Evolutionary conservation across 495 filamentous ascomycete species (phyloP).

Genomic region (Penicillium argentinense): DNA sequence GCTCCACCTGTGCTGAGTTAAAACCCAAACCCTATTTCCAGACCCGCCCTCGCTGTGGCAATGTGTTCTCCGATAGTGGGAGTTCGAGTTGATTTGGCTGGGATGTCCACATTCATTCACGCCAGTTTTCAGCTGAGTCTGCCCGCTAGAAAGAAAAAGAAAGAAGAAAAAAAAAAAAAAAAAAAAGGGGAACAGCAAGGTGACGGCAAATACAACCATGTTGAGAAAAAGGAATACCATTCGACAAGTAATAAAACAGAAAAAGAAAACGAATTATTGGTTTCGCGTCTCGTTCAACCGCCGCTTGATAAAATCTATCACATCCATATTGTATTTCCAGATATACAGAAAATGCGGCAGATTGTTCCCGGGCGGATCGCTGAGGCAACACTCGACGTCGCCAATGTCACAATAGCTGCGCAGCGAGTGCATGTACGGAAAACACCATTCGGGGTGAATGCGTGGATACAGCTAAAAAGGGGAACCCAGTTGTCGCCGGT

Average conservation of each 20-base stretch:
- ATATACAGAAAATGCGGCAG: slow-evolving; percentile 16
- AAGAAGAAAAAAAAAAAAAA: no score
- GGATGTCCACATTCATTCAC: no score
- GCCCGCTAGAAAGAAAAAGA: no score
- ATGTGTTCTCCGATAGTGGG: no score
- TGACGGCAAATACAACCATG: no score
- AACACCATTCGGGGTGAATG: slow-evolving; percentile 22
- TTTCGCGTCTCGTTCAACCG: slow-evolving; percentile 8
- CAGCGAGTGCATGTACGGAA: slow-evolving; percentile 14
- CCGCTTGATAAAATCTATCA: slow-evolving; percentile 14
- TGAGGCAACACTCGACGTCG: slow-evolving; percentile 22
- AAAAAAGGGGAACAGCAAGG: not conserved
- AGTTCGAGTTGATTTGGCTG: no score
- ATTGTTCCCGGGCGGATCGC: slow-evolving; percentile 2
- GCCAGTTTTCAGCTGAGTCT: no score
- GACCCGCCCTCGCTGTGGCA: no score
- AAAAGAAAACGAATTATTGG: not conserved
- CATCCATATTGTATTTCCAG: slow-evolving; percentile 18
- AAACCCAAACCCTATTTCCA: no score
- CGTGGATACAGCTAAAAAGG: slow-evolving; percentile 22
- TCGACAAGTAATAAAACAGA: not conserved
- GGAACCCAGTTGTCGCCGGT: not conserved
- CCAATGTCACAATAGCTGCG: slow-evolving; percentile 27
- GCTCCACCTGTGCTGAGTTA: not conserved
- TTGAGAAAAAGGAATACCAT: not conserved